Evolutionary conservation across 352 stramenopile genomes (phyloP).

Genomic region (Discostella stelligera): DNA sequence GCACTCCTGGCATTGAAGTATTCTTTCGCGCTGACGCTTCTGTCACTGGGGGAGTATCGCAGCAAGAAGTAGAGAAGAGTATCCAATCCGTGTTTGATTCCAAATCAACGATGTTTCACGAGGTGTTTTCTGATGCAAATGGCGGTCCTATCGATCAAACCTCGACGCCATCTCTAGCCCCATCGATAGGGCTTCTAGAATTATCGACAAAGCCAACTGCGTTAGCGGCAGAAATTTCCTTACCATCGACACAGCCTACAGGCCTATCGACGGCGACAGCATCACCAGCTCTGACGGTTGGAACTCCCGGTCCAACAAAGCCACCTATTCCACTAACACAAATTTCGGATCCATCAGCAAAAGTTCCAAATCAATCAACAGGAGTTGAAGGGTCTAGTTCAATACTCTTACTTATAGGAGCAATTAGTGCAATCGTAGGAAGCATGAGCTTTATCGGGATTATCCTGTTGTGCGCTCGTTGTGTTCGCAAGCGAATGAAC

Average conservation of each 20-base stretch:
- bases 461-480: not conserved
- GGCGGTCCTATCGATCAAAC: slow-evolving; percentile 1
- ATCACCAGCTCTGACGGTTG: not conserved
- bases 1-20: slow-evolving; percentile 18
- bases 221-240: not conserved
- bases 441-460: slow-evolving; percentile 7
- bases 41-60: slow-evolving; percentile 4
- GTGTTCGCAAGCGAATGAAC: not conserved
- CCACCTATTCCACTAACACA: not conserved
- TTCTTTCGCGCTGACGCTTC: slow-evolving; percentile 12
- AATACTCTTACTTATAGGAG: not conserved
- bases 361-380: not conserved
- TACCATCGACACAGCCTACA: not conserved
- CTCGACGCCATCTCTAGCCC: not conserved
- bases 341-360: not conserved
- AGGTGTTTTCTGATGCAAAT: not conserved
- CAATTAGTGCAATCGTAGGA: not conserved
- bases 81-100: slow-evolving; percentile 16
- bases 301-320: not conserved
- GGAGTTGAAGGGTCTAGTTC: not conserved
- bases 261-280: not conserved
- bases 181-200: not conserved
- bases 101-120: slow-evolving; percentile 8
- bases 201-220: not conserved
- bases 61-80: slow-evolving; percentile 7